Evolutionary conservation across 2,329 filamentous ascomycete genomes (phyloP), one percentile per base, ranked within the genome.

Genomic region (Macroventuria anomochaeta): DNA sequence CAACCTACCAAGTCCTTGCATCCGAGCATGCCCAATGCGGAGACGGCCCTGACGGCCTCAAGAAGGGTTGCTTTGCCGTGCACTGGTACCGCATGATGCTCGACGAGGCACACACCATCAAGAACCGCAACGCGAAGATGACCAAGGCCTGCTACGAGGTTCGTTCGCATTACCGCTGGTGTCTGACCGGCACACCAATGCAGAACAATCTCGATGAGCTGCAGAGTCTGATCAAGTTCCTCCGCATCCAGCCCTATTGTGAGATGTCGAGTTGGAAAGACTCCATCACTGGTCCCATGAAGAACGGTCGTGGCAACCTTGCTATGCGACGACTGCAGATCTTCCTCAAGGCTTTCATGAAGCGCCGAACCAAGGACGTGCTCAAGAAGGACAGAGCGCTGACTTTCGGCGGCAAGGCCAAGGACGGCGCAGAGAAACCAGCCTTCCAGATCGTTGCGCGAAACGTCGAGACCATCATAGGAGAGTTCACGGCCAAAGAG

Each of bases 131-230:
- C 63, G 92, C 95, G 18, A 99, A 99, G 76, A 88, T 91, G 33
- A 96, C 93, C 1, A 92, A 96, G 72, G 93, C 95, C 1, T 95
- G 90, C 62, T 99, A 88, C 70, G 90, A 90, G 1, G 77, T 99
- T 26, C 82, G 88, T 25, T 88, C 91, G 17, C 89, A 95, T 72
- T 97, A 96, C 68, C 84, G 95, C 56, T 99, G 95, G 95, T 97
- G 95, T 70, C 78, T 99, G 57, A 96, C 93, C 0, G 95, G 95
- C 46, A 99, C 95, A 1, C 95, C 95, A 0, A 92, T 99, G 88
- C 95, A 99, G 72, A 99, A 99, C 76, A 97, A 96, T 66, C 84
- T 99, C 5, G 95, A 99, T 62, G 95, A 99, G 75, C 79, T 99
- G 44, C 95, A 99, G 71, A 96, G 91, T 62, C 79, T 99, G 47